A percentile compares a stretch with the other conserved stretches of the same genome.
phyloP scores from a whole-genome alignment of 805 yeast genomes.

The Wickerhamomyces rabaulensis region DNA sequence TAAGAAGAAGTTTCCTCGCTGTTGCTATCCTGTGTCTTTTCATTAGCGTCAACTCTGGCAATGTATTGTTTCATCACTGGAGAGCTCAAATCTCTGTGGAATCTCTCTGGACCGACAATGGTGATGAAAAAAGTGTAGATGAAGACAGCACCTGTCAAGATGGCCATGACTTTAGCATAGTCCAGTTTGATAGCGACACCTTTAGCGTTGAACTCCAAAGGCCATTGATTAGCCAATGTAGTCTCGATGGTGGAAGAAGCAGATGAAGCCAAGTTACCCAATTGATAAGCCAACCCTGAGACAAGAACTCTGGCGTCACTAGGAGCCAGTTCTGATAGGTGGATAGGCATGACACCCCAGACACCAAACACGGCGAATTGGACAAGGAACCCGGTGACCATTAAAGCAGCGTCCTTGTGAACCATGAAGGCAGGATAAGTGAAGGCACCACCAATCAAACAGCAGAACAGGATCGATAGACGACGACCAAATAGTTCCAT shows the following conservation, averaged over 20 bases:
- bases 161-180: conserved; percentile 68
- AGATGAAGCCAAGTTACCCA: conserved; percentile 68
- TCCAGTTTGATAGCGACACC: conserved; percentile 31
- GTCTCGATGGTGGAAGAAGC: conserved; percentile 72
- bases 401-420: conserved; percentile 33
- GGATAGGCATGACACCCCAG: conserved; percentile 69
- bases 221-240: conserved; percentile 55
- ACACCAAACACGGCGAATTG: conserved; percentile 66
- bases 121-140: conserved; percentile 43
- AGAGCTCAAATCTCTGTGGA: conserved; percentile 31
- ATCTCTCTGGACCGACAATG: conserved; percentile 55
- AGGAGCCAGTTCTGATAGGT: conserved; percentile 60
- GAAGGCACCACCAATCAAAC: conserved; percentile 53
- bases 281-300: conserved; percentile 60
- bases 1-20: not conserved
- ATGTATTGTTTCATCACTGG: conserved; percentile 28
- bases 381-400: conserved; percentile 59
- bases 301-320: conserved; percentile 60
- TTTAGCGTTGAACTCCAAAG: conserved; percentile 31
- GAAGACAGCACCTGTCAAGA: conserved; percentile 63
- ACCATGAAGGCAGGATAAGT: conserved; percentile 55
- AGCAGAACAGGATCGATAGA: conserved; percentile 44
- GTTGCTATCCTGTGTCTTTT: not conserved
- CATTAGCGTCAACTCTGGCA: conserved; percentile 14
- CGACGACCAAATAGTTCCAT: conserved; percentile 63